Conservation (phyloP, 1,139 yeast genomes). For the Candida buenavistaensis region DNA sequence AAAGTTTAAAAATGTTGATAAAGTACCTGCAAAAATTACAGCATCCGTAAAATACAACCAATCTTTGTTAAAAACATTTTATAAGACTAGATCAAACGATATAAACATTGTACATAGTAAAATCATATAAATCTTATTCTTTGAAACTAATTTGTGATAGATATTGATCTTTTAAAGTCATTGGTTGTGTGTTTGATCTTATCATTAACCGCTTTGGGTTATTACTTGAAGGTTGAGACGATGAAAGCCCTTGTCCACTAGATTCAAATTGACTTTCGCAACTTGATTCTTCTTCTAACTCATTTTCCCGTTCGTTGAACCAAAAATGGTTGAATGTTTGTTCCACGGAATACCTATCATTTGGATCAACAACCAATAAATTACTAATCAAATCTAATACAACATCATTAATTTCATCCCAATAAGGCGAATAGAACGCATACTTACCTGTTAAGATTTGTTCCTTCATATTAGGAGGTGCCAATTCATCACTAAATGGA, state of each 20-base stretch:
- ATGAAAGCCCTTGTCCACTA: background rate
- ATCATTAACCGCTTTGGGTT: slow-evolving; percentile 7
- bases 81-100: slow-evolving; percentile 26
- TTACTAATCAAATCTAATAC: slow-evolving; percentile 66
- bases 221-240: slow-evolving; percentile 2
- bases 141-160: slow-evolving; percentile 25
- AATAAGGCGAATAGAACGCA: slow-evolving; percentile 78
- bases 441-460: slow-evolving; percentile 66
- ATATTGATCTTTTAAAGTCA: slow-evolving; percentile 33
- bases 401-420: slow-evolving; percentile 68
- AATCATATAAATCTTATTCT: slow-evolving; percentile 1
- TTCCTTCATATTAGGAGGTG: slow-evolving; percentile 76
- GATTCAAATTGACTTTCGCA: slow-evolving; percentile 9
- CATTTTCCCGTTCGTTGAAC: slow-evolving; percentile 31
- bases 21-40: slow-evolving; percentile 18
- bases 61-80: slow-evolving; percentile 30
- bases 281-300: background rate
- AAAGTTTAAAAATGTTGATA: slow-evolving; percentile 12
- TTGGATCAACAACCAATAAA: slow-evolving; percentile 59
- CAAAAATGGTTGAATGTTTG: slow-evolving; percentile 59
- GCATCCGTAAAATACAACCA: slow-evolving; percentile 26
- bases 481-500: slow-evolving; percentile 79
- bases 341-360: slow-evolving; percentile 49
- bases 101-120: slow-evolving; percentile 11
- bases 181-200: slow-evolving; percentile 33